phyloP scores from a whole-genome alignment of 768 basidiomycete genomes.

The Leccinellum luteum region DNA sequence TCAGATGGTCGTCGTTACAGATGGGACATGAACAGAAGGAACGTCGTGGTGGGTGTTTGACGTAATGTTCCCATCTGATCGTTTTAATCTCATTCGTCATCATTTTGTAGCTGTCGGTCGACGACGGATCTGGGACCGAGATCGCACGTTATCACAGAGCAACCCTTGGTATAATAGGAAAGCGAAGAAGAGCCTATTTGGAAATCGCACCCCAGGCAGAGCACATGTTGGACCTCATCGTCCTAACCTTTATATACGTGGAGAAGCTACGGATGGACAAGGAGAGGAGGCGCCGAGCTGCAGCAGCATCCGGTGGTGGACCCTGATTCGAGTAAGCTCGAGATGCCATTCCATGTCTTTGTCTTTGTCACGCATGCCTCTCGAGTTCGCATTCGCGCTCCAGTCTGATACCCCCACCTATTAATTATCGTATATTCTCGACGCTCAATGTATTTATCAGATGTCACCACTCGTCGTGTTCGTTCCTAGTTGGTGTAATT shows the following conservation, averaged over 20 bases:
- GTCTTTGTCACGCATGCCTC: neutral
- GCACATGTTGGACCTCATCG: slow-evolving; percentile 24
- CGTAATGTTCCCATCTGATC: neutral
- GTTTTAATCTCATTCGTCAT: neutral
- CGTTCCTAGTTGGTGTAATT: neutral
- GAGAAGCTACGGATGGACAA: slow-evolving; percentile 29
- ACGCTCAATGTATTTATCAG: neutral
- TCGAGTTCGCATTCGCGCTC: neutral
- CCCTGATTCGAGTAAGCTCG: slow-evolving; percentile 6
- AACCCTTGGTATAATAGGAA: slow-evolving; percentile 27
- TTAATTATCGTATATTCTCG: neutral
- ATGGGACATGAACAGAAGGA: slow-evolving; percentile 24
- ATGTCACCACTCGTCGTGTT: neutral
- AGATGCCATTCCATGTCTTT: neutral
- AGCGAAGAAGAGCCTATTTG: slow-evolving; percentile 14
- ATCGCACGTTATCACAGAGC: slow-evolving; percentile 23
- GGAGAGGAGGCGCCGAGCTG: slow-evolving; percentile 5
- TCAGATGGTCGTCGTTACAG: slow-evolving; percentile 32
- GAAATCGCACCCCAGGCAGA: slow-evolving; percentile 23
- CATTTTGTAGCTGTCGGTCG: slow-evolving; percentile 14
- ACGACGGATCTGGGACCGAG: slow-evolving; percentile 12
- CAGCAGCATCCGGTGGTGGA: slow-evolving; percentile 16
- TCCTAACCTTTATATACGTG: slow-evolving; percentile 31
- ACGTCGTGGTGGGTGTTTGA: slow-evolving; percentile 14
- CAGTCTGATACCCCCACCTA: neutral